These are phyloP conservation scores for Aspergillus pseudonomiae DNA, from an alignment of 2,329 filamentous ascomycete genomes.

Conservation along the genomic window DNA sequence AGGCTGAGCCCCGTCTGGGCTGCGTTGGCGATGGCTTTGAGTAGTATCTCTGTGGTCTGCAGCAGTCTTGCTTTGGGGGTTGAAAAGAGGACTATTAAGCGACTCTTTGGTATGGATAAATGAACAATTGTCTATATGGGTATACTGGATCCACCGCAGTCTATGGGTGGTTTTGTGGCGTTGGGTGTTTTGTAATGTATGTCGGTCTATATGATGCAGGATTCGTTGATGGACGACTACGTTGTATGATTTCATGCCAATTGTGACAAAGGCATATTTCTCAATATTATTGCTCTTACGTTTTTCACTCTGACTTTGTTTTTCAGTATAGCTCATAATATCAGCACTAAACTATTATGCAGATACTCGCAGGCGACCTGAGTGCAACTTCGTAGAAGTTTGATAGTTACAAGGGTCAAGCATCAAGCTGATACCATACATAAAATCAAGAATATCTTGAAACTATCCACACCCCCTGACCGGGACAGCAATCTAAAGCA, in stretches of 20 bases:
- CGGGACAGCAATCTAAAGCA: not conserved
- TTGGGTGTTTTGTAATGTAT: not conserved
- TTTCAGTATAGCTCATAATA: not conserved
- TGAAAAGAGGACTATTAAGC: conserved; percentile 30
- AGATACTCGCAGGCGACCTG: not conserved
- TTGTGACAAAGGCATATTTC: not conserved
- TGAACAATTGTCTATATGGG: not conserved
- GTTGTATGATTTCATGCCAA: not conserved
- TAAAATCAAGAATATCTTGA: not conserved
- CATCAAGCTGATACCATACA: not conserved
- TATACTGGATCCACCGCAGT: not conserved
- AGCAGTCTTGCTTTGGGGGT: conserved; percentile 75
- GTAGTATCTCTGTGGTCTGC: conserved; percentile 83
- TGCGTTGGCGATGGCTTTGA: conserved; percentile 87
- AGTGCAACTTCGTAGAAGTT: not conserved
- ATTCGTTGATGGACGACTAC: not conserved
- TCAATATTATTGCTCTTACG: not conserved
- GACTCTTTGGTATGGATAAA: conserved; percentile 18
- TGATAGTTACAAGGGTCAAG: not conserved
- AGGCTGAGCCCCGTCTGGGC: conserved; percentile 69
- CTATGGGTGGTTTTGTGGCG: not conserved
- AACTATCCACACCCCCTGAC: not conserved
- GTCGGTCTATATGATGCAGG: not conserved
- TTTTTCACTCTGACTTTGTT: not conserved
- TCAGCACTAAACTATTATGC: not conserved